phyloP scores from a whole-genome alignment of 1,284 basidiomycete genomes.

The Caloboletus firmus region DNA sequence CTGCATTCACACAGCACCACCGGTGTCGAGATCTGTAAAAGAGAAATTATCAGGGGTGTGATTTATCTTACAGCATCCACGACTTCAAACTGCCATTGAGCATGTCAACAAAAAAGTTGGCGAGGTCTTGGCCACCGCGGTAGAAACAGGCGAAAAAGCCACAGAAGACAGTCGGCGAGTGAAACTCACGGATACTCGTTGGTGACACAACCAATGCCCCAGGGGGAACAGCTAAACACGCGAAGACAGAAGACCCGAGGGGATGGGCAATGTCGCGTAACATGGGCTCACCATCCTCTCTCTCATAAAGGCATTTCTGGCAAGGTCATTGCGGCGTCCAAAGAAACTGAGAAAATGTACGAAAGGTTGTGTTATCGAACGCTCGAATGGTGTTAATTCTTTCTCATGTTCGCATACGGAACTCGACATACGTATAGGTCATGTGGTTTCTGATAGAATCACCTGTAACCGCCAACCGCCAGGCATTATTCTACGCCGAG shows the following conservation, averaged over 20 bases:
- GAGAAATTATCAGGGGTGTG: constrained; percentile 64
- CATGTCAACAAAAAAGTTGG: constrained; percentile 67
- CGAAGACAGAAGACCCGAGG: constrained; percentile 31
- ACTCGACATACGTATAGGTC: too few species aligned
- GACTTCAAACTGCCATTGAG: not conserved
- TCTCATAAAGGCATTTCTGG: not conserved
- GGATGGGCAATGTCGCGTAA: constrained; percentile 44
- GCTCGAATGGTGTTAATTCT: not conserved
- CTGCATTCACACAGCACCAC: constrained; percentile 49
- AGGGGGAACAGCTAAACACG: constrained; percentile 35
- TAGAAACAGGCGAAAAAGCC: constrained; percentile 62
- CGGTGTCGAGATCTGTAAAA: constrained; percentile 50
- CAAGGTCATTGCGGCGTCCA: constrained; percentile 46
- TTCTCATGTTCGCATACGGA: not conserved
- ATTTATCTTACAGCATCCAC: not conserved
- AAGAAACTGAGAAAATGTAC: constrained; percentile 45
- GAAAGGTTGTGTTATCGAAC: constrained; percentile 31
- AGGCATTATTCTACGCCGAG: not conserved
- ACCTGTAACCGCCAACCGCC: not conserved
- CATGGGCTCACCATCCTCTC: not conserved
- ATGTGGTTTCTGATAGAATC: not conserved
- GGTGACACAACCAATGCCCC: not conserved
- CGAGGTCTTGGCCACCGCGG: constrained; percentile 57
- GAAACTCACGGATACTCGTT: not conserved
- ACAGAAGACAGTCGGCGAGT: constrained; percentile 53